Conservation (phyloP, 352 stramenopile species). For the Phytophthora brassicae region DNA sequence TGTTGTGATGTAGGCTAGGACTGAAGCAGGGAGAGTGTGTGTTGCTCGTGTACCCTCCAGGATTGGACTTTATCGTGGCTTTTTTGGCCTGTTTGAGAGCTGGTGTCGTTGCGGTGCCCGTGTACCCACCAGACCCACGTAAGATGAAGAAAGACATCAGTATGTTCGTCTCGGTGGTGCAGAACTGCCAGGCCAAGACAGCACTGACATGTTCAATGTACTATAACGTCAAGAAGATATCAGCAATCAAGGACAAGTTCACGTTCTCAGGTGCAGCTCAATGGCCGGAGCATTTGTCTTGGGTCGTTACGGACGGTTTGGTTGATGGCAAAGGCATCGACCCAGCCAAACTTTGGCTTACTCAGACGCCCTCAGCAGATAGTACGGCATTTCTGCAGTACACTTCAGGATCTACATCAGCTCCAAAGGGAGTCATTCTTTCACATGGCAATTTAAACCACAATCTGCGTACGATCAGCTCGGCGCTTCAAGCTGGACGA, state of each 20-base stretch:
- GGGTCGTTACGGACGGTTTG: constrained; percentile 85
- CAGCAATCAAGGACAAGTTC: constrained; percentile 80
- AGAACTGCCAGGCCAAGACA: constrained; percentile 89
- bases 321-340: constrained; percentile 50
- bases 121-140: constrained; percentile 90
- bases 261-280: constrained; percentile 55
- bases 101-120: constrained; percentile 93
- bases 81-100: constrained; percentile 96
- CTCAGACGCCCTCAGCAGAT: constrained; percentile 39
- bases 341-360: constrained; percentile 46
- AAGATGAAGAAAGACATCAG: constrained; percentile 95
- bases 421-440: constrained; percentile 98
- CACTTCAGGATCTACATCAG: constrained; percentile 97
- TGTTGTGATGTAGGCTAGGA: constrained; percentile 41
- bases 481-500: constrained; percentile 84
- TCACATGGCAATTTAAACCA: constrained; percentile 96
- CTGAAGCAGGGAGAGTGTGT: constrained; percentile 78
- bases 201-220: constrained; percentile 94
- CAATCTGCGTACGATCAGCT: constrained; percentile 97
- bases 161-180: constrained; percentile 94
- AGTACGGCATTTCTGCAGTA: constrained; percentile 99
- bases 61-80: constrained; percentile 96
- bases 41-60: constrained; percentile 97
- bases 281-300: constrained; percentile 90
- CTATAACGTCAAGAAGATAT: constrained; percentile 94